These are phyloP conservation scores for Penicillium digitatum DNA, from an alignment of 2,329 filamentous ascomycete genomes.

Conservation along the genomic window DNA sequence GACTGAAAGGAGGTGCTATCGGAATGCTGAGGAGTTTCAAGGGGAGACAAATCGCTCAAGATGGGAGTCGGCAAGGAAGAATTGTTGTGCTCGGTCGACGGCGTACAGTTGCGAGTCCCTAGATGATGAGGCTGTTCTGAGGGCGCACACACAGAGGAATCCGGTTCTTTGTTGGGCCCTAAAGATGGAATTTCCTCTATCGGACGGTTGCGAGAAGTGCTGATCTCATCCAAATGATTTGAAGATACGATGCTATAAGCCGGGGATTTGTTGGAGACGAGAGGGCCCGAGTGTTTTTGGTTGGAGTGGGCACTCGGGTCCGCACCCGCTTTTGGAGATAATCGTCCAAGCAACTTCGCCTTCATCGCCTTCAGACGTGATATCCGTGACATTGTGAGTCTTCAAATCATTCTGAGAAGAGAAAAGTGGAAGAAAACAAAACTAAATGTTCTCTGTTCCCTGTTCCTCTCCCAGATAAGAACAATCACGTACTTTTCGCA, in stretches of 20 bases:
- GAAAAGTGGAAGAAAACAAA: not conserved
- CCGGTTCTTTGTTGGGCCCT: not conserved
- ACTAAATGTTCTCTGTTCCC: not conserved
- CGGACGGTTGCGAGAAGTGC: constrained; percentile 7
- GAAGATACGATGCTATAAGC: constrained; percentile 26
- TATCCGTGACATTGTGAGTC: constrained; percentile 30
- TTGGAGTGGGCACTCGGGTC: constrained; percentile 26
- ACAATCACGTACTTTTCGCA: not conserved
- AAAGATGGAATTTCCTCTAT: constrained; percentile 8
- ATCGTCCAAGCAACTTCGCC: constrained; percentile 38
- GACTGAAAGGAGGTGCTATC: constrained; percentile 22
- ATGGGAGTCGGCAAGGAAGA: constrained; percentile 26
- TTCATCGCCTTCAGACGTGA: constrained; percentile 38
- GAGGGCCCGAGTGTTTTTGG: constrained; percentile 20
- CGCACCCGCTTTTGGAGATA: constrained; percentile 32
- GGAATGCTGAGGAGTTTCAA: constrained; percentile 22
- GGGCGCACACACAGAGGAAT: constrained; percentile 7
- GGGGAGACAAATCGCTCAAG: constrained; percentile 20
- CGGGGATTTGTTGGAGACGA: constrained; percentile 22
- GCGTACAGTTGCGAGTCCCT: constrained; percentile 7
- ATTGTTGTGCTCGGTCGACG: constrained; percentile 18
- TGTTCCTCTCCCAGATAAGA: not conserved
- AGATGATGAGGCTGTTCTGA: constrained; percentile 12
- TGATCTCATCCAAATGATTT: constrained; percentile 16
- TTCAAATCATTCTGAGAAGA: not conserved